phyloP scores from a whole-genome alignment of 345 rosid genomes.

The Sisymbrium irio region DNA sequence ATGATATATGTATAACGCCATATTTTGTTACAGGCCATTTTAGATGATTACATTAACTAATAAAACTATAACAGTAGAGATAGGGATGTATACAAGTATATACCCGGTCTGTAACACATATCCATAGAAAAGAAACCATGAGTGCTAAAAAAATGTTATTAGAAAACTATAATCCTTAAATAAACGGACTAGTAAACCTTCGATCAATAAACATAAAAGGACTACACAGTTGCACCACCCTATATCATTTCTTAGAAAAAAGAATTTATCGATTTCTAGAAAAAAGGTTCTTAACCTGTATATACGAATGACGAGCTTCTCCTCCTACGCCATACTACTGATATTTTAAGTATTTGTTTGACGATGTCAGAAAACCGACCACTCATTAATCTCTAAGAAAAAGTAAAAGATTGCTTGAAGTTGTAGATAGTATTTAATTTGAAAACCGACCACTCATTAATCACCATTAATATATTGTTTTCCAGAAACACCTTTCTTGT shows the following conservation, averaged over 20 bases:
- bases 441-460: constrained; percentile 19
- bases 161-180: not conserved
- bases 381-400: not conserved
- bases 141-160: not conserved
- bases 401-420: constrained; percentile 5
- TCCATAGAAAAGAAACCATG: not conserved
- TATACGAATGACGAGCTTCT: not conserved
- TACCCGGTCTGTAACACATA: too few relatives aligned
- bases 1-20: too few relatives aligned
- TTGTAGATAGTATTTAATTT: not conserved
- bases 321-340: not conserved
- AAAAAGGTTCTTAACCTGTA: not conserved
- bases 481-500: constrained; percentile 1
- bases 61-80: too few relatives aligned
- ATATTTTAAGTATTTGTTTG: not conserved
- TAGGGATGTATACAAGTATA: too few relatives aligned
- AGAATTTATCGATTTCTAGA: not conserved
- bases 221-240: not conserved
- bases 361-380: not conserved
- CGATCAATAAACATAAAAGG: too few relatives aligned
- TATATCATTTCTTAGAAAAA: not conserved
- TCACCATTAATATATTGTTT: constrained; percentile 11
- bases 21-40: too few relatives aligned
- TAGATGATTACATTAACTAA: too few relatives aligned
- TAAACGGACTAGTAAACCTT: not conserved